Conservation (phyloP, 306 rosid species). For the Coriaria nepalensis region DNA sequence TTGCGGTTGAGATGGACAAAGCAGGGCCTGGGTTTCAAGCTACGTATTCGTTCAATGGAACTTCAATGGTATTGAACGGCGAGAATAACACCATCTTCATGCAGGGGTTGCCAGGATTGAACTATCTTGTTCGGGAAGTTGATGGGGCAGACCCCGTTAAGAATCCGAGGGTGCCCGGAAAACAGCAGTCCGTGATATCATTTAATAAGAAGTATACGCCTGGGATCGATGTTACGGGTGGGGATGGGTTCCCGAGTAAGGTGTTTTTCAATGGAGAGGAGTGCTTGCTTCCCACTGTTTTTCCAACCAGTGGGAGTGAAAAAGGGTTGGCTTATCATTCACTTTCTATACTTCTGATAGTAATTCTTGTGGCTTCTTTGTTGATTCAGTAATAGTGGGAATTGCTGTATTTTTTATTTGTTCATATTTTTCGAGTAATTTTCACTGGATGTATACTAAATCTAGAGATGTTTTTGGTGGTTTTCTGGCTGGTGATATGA, state of each 20-base stretch:
- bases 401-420: no score
- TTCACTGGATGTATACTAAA: no score
- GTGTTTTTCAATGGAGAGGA: slow-evolving; percentile 94
- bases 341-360: slow-evolving; percentile 16
- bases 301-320: slow-evolving; percentile 37
- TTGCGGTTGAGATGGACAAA: slow-evolving; percentile 72
- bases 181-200: slow-evolving; percentile 87
- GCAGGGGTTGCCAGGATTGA: slow-evolving; percentile 63
- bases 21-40: slow-evolving; percentile 73
- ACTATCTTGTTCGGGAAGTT: slow-evolving; percentile 70
- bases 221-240: slow-evolving; percentile 34
- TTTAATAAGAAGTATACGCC: slow-evolving; percentile 75
- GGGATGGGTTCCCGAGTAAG: slow-evolving; percentile 84
- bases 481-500: no score
- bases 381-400: slow-evolving; percentile 28
- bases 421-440: no score
- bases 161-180: slow-evolving; percentile 91
- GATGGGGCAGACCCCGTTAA: slow-evolving; percentile 45
- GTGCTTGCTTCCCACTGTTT: slow-evolving; percentile 56
- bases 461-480: no score
- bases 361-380: slow-evolving; percentile 20
- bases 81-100: slow-evolving; percentile 56
- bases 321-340: slow-evolving; percentile 22
- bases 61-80: slow-evolving; percentile 28
- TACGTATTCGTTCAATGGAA: slow-evolving; percentile 84